Conservation (phyloP, 495 filamentous ascomycete genomes). For the Trichoderma reesei region DNA sequence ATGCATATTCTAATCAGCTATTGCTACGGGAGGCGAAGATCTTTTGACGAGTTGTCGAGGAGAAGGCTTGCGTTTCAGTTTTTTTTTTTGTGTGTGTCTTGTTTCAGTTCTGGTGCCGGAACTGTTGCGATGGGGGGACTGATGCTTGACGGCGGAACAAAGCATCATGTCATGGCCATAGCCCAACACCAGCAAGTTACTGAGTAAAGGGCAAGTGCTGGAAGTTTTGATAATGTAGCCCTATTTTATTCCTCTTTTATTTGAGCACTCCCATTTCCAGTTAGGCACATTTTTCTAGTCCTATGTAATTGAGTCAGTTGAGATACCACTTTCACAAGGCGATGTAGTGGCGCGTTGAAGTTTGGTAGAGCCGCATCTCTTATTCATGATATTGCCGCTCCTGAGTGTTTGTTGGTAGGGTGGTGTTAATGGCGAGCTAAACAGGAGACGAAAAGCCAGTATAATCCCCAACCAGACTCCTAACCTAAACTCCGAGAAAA, state of each 20-base stretch:
- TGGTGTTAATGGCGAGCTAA: no score
- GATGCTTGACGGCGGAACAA: background rate
- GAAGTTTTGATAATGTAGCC: conserved; percentile 9
- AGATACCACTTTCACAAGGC: conserved; percentile 3
- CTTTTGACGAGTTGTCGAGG: conserved; percentile 6
- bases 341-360: background rate
- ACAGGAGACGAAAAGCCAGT: no score
- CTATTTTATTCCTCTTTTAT: conserved; percentile 9
- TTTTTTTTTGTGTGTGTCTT: background rate
- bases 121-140: background rate
- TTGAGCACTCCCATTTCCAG: conserved; percentile 7
- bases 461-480: background rate
- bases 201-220: background rate
- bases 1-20: conserved; percentile 16
- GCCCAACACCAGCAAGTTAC: background rate
- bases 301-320: conserved; percentile 9
- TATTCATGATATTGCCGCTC: background rate
- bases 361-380: no score
- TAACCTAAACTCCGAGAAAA: background rate
- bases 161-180: background rate
- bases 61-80: background rate
- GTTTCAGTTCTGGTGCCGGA: background rate
- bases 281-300: conserved; percentile 11
- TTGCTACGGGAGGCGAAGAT: background rate
- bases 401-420: background rate